These are phyloP conservation scores for Prinsepia uniflora DNA, from an alignment of 306 rosid species.

Conservation along the genomic window DNA sequence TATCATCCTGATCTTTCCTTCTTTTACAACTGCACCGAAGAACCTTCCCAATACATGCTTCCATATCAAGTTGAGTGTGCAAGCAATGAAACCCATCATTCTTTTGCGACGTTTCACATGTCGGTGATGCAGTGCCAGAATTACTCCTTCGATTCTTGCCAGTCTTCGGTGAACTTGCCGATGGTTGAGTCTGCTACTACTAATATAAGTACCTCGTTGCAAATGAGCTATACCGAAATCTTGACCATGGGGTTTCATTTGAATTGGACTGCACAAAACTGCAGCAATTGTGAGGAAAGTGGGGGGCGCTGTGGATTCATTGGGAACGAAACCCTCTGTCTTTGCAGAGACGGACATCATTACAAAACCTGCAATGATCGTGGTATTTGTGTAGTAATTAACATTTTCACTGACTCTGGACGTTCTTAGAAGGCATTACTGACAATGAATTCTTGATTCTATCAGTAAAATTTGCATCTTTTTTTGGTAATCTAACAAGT, in stretches of 20 bases:
- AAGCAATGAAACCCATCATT: constrained; percentile 38
- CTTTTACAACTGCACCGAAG: constrained; percentile 50
- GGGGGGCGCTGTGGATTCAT: constrained; percentile 63
- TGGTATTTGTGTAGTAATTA: constrained; percentile 32
- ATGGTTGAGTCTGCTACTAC: constrained; percentile 3
- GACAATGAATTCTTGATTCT: not conserved
- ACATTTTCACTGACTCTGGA: not conserved
- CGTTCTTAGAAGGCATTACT: not conserved
- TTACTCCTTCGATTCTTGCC: constrained; percentile 40
- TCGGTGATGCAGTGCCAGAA: constrained; percentile 34
- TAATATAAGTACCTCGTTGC: constrained; percentile 21
- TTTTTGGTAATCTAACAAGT: not conserved
- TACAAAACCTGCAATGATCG: constrained; percentile 33
- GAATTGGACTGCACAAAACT: constrained; percentile 54
- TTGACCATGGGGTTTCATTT: constrained; percentile 61
- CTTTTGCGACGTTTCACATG: constrained; percentile 53
- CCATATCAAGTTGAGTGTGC: constrained; percentile 40
- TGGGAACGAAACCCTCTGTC: constrained; percentile 37
- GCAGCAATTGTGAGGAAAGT: constrained; percentile 47
- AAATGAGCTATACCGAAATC: constrained; percentile 43
- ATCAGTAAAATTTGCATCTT: not conserved
- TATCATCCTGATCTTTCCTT: constrained; percentile 40
- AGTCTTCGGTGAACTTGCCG: constrained; percentile 40
- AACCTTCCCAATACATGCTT: constrained; percentile 30
- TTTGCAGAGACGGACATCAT: constrained; percentile 50